These are phyloP conservation scores for Parathielavia hyrcaniae DNA, from an alignment of 495 filamentous ascomycete species.

Conservation along the genomic window DNA sequence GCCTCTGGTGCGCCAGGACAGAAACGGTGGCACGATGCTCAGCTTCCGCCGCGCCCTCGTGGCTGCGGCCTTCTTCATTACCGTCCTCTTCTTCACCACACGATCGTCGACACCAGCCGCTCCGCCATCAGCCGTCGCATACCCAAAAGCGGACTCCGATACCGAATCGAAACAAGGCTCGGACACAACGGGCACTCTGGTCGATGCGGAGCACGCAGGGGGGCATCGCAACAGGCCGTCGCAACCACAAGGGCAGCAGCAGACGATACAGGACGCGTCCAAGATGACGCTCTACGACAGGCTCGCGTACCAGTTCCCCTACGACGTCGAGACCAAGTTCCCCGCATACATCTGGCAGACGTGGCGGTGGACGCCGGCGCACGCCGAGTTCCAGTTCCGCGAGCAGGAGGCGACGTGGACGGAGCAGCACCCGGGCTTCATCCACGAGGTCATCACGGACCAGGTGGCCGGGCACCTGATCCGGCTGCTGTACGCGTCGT, in stretches of 20 bases:
- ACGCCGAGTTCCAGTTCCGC: slow-evolving; percentile 74
- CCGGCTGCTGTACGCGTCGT: slow-evolving; percentile 74
- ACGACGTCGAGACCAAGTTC: slow-evolving; percentile 79
- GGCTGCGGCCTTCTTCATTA: slow-evolving; percentile 59
- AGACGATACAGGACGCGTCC: slow-evolving; percentile 47
- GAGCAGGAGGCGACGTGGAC: slow-evolving; percentile 87
- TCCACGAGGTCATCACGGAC: slow-evolving; percentile 96
- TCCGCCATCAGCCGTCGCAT: slow-evolving; percentile 22
- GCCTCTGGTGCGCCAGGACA: slow-evolving; percentile 11
- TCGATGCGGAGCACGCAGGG: slow-evolving; percentile 16
- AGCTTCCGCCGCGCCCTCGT: slow-evolving; percentile 69
- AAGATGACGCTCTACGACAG: slow-evolving; percentile 70
- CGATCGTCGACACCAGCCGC: slow-evolving; percentile 40
- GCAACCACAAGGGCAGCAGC: slow-evolving; percentile 41
- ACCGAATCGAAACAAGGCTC: slow-evolving; percentile 25
- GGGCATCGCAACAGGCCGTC: slow-evolving; percentile 20
- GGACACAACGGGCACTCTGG: slow-evolving; percentile 19
- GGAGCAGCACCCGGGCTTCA: slow-evolving; percentile 78
- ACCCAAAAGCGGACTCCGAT: slow-evolving; percentile 23
- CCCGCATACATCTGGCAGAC: slow-evolving; percentile 99
- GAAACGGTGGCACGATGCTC: slow-evolving; percentile 37
- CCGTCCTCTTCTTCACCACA: slow-evolving; percentile 63
- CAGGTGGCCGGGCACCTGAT: slow-evolving; percentile 73
- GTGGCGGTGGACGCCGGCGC: slow-evolving; percentile 85
- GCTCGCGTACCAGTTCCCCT: slow-evolving; percentile 88